These are phyloP conservation scores for Pulveroboletus sp. DNA, from an alignment of 768 basidiomycete genomes.

Conservation along the genomic window DNA sequence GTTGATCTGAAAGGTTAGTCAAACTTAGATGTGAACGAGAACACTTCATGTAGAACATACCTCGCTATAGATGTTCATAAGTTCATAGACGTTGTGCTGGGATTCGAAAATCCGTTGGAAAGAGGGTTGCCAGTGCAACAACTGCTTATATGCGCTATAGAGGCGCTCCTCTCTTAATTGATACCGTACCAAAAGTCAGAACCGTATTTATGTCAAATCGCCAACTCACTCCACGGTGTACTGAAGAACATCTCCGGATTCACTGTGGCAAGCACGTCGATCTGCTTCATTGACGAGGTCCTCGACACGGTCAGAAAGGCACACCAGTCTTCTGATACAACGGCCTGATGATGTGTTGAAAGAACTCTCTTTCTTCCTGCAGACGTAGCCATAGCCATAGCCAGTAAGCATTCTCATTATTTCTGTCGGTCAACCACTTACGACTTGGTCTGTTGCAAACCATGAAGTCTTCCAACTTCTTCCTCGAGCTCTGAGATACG, in stretches of 20 bases:
- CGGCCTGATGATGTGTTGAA: background rate
- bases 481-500: background rate
- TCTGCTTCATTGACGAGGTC: conserved; percentile 12
- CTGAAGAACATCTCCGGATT: no score
- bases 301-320: conserved; percentile 1
- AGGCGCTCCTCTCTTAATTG: background rate
- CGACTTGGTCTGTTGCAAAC: background rate
- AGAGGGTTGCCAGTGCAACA: background rate
- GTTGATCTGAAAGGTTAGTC: background rate
- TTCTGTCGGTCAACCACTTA: background rate
- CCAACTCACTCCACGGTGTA: conserved; percentile 6
- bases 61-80: background rate
- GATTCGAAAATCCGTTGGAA: background rate
- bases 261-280: background rate
- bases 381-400: no score
- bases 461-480: background rate
- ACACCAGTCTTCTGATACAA: conserved; percentile 1
- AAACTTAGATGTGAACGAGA: background rate
- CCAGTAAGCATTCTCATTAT: no score
- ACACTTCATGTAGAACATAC: background rate
- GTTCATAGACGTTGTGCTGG: background rate
- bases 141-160: background rate
- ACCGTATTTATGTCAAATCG: no score
- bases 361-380: no score
- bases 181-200: background rate